phyloP scores from a whole-genome alignment of 306 rosid species.

The Cucumis sativus region DNA sequence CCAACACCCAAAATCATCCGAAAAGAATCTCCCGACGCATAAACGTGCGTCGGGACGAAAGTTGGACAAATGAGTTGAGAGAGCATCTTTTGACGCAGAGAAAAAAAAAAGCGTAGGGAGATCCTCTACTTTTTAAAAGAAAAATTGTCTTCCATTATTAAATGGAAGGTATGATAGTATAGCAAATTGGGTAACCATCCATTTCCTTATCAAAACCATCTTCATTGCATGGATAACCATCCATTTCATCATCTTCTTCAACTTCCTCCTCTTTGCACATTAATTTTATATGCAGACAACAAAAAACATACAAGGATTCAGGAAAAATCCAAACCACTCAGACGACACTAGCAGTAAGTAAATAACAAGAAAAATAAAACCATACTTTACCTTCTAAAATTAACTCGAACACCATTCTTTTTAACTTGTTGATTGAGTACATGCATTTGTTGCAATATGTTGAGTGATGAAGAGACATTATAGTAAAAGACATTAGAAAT shows the following conservation, averaged over 20 bases:
- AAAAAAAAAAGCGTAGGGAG: too few relatives aligned
- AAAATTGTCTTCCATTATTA: too few relatives aligned
- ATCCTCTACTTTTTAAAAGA: too few relatives aligned
- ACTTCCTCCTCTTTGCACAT: constrained; percentile 79
- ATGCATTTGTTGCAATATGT: constrained; percentile 64
- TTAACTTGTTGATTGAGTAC: constrained; percentile 44
- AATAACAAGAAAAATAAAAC: neutral
- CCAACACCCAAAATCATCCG: too few relatives aligned
- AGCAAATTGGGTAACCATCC: constrained; percentile 14
- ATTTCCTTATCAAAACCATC: constrained; percentile 84
- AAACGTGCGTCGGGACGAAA: too few relatives aligned
- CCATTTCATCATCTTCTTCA: constrained; percentile 94
- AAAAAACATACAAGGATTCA: constrained; percentile 3
- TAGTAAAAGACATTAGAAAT: constrained; percentile 89
- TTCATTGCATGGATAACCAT: constrained; percentile 76
- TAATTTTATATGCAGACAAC: constrained; percentile 34
- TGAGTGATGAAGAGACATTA: constrained; percentile 58
- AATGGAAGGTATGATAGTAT: too few relatives aligned
- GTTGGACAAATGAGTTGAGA: too few relatives aligned
- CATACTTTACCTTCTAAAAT: constrained; percentile 56
- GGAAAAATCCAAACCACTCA: neutral
- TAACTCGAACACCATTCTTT: constrained; percentile 57
- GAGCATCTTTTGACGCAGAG: too few relatives aligned
- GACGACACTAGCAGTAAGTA: neutral
- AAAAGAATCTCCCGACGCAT: too few relatives aligned